phyloP scores from a whole-genome alignment of 1,284 basidiomycete species.

The Limonomyces culmigenus region DNA sequence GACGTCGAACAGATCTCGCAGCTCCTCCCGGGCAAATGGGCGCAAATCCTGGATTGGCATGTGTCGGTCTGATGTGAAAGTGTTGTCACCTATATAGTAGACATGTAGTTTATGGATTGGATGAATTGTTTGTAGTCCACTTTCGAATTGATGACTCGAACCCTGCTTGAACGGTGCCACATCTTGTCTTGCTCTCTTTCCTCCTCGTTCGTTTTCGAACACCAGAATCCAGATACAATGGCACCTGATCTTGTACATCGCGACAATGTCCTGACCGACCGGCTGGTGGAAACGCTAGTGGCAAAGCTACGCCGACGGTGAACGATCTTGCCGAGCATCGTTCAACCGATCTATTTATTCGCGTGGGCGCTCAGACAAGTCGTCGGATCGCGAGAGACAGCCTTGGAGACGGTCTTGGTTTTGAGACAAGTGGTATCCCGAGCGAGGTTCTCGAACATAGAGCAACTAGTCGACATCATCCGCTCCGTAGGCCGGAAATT shows the following conservation, averaged over 20 bases:
- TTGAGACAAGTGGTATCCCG: constrained; percentile 80
- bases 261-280: constrained; percentile 10
- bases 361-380: constrained; percentile 48
- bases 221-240: too few species aligned
- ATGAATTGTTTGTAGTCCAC: constrained; percentile 1
- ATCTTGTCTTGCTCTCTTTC: too few species aligned
- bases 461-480: constrained; percentile 73
- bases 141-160: constrained; percentile 9
- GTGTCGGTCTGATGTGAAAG: constrained; percentile 13
- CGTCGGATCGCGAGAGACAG: constrained; percentile 75
- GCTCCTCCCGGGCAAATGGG: constrained; percentile 74
- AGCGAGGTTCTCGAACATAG: constrained; percentile 75
- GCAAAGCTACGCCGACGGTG: constrained; percentile 14
- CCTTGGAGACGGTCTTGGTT: constrained; percentile 78
- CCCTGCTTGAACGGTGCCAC: constrained; percentile 10
- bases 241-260: too few species aligned
- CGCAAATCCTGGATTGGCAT: constrained; percentile 81
- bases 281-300: constrained; percentile 13
- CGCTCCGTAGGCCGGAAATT: constrained; percentile 66
- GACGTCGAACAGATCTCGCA: constrained; percentile 87
- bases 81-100: too few species aligned
- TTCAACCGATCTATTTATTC: background rate
- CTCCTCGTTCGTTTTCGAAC: too few species aligned
- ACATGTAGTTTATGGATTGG: background rate
- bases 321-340: background rate